Conservation (phyloP, 2,329 filamentous ascomycete species). For the Pseudogymnoascus sp. region DNA sequence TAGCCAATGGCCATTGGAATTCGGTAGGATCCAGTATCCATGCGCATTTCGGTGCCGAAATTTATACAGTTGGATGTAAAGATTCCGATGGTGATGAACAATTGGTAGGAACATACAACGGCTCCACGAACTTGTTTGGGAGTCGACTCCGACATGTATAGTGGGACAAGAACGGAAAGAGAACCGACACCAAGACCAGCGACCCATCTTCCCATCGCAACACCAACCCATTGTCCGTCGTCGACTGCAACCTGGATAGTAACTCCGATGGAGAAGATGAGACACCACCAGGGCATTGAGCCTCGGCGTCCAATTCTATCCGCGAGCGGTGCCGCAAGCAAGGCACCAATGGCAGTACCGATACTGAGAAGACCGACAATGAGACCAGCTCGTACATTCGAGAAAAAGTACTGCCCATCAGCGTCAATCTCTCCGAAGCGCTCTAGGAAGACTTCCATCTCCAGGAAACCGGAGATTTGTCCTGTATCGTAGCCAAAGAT, state of each 20-base stretch:
- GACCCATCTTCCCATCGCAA: conserved; percentile 54
- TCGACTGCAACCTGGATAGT: conserved; percentile 54
- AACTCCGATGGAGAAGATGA: conserved; percentile 55
- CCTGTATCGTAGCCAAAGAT: conserved; percentile 30
- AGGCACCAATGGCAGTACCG: conserved; percentile 45
- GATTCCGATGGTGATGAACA: conserved; percentile 65
- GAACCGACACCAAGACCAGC: conserved; percentile 60
- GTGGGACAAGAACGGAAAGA: conserved; percentile 55
- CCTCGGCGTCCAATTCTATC: conserved; percentile 53
- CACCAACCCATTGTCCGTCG: conserved; percentile 50
- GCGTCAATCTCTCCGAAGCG: conserved; percentile 42
- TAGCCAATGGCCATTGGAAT: conserved; percentile 51
- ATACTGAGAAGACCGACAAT: conserved; percentile 39
- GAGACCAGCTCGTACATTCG: conserved; percentile 51
- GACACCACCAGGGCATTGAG: conserved; percentile 42
- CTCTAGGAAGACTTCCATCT: conserved; percentile 47
- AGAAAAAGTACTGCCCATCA: conserved; percentile 36
- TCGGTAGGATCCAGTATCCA: conserved; percentile 46
- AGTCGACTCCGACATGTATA: conserved; percentile 57
- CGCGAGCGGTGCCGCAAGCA: conserved; percentile 50
- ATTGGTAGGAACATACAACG: conserved; percentile 59
- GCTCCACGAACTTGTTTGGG: conserved; percentile 55
- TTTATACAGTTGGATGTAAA: conserved; percentile 48
- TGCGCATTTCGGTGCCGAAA: conserved; percentile 35
- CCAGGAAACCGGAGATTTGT: conserved; percentile 47